phyloP scores from a whole-genome alignment of 2,329 filamentous ascomycete genomes.

The Rhexocercosporidium sp. region DNA sequence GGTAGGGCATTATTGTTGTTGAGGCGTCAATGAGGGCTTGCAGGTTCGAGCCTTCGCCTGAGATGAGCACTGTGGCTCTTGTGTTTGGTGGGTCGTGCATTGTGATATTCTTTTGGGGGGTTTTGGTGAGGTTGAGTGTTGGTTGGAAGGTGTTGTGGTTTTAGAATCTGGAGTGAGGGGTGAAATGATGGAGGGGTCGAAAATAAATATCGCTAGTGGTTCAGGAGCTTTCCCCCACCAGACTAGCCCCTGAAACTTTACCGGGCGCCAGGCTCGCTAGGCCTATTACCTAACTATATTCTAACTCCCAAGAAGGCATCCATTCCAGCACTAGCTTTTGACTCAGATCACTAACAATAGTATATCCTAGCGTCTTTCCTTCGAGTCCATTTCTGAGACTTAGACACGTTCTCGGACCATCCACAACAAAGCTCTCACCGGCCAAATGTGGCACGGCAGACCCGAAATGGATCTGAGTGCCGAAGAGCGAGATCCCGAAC shows the following conservation, averaged over 20 bases:
- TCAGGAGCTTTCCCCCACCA: too few species aligned
- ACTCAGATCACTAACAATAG: too few species aligned
- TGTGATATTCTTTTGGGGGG: neutral
- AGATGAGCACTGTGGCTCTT: conserved; percentile 64
- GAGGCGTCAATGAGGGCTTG: conserved; percentile 63
- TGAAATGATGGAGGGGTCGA: neutral
- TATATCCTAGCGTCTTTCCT: too few species aligned
- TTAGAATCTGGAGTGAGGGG: neutral
- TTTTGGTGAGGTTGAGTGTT: neutral
- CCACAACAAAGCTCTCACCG: neutral
- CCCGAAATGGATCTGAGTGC: neutral
- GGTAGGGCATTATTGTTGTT: conserved; percentile 47
- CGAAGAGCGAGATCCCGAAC: conserved; percentile 7
- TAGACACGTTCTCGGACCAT: neutral
- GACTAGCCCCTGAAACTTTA: too few species aligned
- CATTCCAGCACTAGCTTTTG: too few species aligned
- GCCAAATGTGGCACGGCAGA: neutral
- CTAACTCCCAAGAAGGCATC: too few species aligned
- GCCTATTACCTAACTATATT: too few species aligned
- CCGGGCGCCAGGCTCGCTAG: too few species aligned
- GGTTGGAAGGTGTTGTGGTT: neutral
- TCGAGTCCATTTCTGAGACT: too few species aligned
- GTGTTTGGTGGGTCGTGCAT: conserved; percentile 34
- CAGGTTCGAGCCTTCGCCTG: conserved; percentile 72
- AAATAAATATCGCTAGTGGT: neutral